Base-by-base conservation (phyloP, 2,329 filamentous ascomycete species). In the Hypoxylon sp. region DNA sequence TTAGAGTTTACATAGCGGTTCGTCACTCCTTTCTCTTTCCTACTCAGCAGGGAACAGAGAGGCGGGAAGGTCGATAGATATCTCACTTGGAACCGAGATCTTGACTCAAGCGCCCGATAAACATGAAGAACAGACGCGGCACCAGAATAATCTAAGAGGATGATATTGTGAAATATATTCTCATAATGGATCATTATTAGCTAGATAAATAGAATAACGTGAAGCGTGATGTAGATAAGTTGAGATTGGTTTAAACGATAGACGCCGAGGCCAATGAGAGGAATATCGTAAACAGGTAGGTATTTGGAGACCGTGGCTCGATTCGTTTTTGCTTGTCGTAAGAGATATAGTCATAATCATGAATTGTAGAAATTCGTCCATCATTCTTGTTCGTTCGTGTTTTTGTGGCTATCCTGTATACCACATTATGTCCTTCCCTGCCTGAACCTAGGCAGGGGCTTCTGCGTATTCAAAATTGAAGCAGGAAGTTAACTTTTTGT, bases 281-380 rank as follows among this genome's bases (percentile, higher is more conserved):
- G 22, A 6, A 55, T 51, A 61, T 61, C 13, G 31, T 42, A 13
- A 53, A 40, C 7, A 27, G 25, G 25, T 30, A 49, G 35, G 22
- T 35, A 55, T 22, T 14, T 20, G 53, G 20, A 55, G 48, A 59
- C 53, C 50, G 27, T 62, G 48, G 27, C 54, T 48, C 31, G 42
- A 30, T 49, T 54, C 22, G 35, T 49, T 61, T 42, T 33, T 55
- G 25, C 25, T 56, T 40, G 25, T 61, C 37, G 44, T 61, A 57
- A 20, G 30, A 57, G 22, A 65, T 51, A 48, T 53, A 55, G 30
- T 70, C 66, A 27, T 68, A 65, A 65, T 73, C 69, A 31, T 70
- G 13, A 62, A 48, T 57, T 62, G 60, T 44, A 66, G 31, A 62
- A 64, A 62, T 62, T 68, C 64, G 57, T 65, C 13, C 56, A 48